Evolutionary conservation across 768 basidiomycete species (phyloP).

Genomic region (Epithele typhae): DNA sequence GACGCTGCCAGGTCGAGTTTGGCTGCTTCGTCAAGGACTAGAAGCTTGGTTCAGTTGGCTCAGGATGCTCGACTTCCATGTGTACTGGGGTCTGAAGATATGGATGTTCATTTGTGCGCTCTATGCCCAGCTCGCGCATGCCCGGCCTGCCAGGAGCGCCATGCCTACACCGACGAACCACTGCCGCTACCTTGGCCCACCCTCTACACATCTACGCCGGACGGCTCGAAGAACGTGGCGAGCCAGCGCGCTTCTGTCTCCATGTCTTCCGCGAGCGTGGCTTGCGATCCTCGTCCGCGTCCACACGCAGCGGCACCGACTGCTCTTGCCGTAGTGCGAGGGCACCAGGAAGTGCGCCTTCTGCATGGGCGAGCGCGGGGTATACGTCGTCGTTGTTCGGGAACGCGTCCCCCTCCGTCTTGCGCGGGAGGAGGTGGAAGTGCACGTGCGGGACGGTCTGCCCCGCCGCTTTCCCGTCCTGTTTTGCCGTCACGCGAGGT

Average conservation of each 20-base stretch:
- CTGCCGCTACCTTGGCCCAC: no score
- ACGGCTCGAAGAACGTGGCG: conserved; percentile 32
- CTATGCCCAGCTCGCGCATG: no score
- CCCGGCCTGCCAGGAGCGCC: no score
- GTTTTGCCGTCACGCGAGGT: not conserved
- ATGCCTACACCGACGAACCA: no score
- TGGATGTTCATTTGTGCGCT: no score
- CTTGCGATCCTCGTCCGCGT: conserved; percentile 42
- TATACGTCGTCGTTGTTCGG: conserved; percentile 70
- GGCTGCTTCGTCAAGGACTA: no score
- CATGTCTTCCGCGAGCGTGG: conserved; percentile 51
- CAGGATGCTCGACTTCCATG: no score
- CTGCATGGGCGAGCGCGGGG: conserved; percentile 67
- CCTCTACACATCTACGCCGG: no score
- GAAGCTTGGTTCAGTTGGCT: no score
- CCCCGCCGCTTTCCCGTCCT: conserved; percentile 89
- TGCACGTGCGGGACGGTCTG: conserved; percentile 93
- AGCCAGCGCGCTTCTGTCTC: conserved; percentile 50
- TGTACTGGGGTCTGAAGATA: no score
- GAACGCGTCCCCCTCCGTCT: conserved; percentile 63
- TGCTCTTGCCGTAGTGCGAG: conserved; percentile 11
- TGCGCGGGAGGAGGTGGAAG: conserved; percentile 88
- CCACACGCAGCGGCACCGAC: conserved; percentile 31
- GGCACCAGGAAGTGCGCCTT: conserved; percentile 44
- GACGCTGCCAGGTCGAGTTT: no score